A percentile compares a stretch with the other conserved stretches of the same genome.
Evolutionary conservation across 768 basidiomycete genomes (phyloP).

Genomic region (Melanogaster broomeanus): DNA sequence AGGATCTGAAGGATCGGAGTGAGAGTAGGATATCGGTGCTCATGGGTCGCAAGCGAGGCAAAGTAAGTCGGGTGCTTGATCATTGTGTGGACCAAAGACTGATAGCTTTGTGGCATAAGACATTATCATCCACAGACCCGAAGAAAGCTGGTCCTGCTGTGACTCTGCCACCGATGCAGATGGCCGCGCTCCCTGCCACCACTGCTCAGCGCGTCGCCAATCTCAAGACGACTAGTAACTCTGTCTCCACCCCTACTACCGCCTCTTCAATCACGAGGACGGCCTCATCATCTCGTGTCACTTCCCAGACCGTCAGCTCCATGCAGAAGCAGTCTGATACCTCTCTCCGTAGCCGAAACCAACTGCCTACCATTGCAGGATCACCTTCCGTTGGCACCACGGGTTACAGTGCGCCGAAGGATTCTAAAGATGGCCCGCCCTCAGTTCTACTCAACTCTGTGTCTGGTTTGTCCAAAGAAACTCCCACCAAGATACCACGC

Average conservation of each 20-base stretch:
- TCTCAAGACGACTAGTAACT: conserved; percentile 58
- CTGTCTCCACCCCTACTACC: conserved; percentile 45
- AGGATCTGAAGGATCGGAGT: conserved; percentile 81
- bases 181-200: conserved; percentile 75
- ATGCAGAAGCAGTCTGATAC: conserved; percentile 87
- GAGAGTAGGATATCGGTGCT: conserved; percentile 87
- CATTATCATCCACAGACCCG: conserved; percentile 79
- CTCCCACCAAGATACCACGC: conserved; percentile 91
- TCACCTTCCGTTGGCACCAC: conserved; percentile 84
- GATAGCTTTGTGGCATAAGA: conserved; percentile 46
- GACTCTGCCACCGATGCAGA: conserved; percentile 87
- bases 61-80: conserved; percentile 53
- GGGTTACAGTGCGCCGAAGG: conserved; percentile 52
- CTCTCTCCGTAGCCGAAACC: conserved; percentile 73
- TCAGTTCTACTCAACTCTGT: conserved; percentile 54
- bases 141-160: conserved; percentile 71
- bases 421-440: conserved; percentile 56
- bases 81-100: conserved; percentile 4
- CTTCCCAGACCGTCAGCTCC: conserved; percentile 83
- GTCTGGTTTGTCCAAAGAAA: conserved; percentile 67
- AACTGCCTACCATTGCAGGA: conserved; percentile 89
- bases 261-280: conserved; percentile 42
- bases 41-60: conserved; percentile 88
- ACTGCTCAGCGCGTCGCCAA: conserved; percentile 87
- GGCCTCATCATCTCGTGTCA: conserved; percentile 59